Evolutionary conservation across 352 stramenopile genomes (phyloP).

Genomic region (Pythium diclinum): DNA sequence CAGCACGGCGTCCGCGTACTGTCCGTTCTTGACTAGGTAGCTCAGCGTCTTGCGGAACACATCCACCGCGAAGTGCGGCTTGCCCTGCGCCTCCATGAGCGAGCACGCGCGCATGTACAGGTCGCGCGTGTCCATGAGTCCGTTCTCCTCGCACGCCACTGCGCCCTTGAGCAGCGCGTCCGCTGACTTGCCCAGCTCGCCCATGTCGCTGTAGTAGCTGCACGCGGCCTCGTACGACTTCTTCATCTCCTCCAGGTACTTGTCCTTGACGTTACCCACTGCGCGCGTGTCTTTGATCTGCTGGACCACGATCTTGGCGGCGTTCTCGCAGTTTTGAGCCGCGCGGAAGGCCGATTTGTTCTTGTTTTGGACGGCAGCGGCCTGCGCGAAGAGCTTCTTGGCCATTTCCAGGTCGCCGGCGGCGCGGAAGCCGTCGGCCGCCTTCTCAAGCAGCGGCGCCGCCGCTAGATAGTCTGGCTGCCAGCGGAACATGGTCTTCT

Average conservation of each 20-base stretch:
- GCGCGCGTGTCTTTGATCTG: conserved; percentile 61
- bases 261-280: conserved; percentile 22
- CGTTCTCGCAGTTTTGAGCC: conserved; percentile 69
- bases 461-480: conserved; percentile 67
- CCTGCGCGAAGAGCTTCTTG: conserved; percentile 54
- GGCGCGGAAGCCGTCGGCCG: conserved; percentile 65
- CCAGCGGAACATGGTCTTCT: conserved; percentile 68
- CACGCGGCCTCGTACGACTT: conserved; percentile 62
- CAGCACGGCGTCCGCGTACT: conserved; percentile 43
- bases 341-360: conserved; percentile 75
- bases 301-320: conserved; percentile 68
- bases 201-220: conserved; percentile 74
- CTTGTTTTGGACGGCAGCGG: conserved; percentile 61
- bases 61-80: conserved; percentile 80
- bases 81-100: conserved; percentile 74
- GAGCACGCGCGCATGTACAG: conserved; percentile 69
- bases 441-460: conserved; percentile 67
- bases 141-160: conserved; percentile 43
- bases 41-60: conserved; percentile 74
- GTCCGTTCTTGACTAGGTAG: conserved; percentile 60
- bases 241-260: conserved; percentile 45
- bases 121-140: conserved; percentile 43
- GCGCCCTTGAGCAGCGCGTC: conserved; percentile 73
- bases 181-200: conserved; percentile 77
- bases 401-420: conserved; percentile 59